Evolutionary conservation across 768 basidiomycete genomes (phyloP), one percentile per base, ranked within the genome.

Genomic region (Mycena amicta): DNA sequence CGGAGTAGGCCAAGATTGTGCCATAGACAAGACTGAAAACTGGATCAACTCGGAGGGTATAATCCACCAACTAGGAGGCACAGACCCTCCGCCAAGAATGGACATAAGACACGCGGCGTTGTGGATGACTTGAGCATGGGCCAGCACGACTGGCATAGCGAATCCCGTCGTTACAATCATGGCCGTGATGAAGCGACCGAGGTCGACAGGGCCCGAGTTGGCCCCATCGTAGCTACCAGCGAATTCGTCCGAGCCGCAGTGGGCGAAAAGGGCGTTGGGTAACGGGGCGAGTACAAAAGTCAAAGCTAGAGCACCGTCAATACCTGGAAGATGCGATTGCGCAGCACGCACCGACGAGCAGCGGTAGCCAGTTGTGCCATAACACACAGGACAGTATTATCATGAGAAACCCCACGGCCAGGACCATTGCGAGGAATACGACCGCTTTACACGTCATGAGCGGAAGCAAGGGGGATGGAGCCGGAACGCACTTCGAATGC

Each of bases 321-420:
- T 63, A 40, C 43, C 47, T 29, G 33, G 2, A 22, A 23, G 28
- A 30, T n/a, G 20, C 46, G 23, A 25, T 13, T 20, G 37, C 53
- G 25, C 39, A 37, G 20, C 20, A 79, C 91, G 62, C 66, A 97
- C 97, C 97, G 63, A 98, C 96, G 63, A 98, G 82, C 51, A 99
- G 80, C 30, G 97, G 97, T 22, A 98, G 80, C 97, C 97, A 99
- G 72, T 99, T 99, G 15, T 86, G 77, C 89, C 90, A 98, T 28
- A 98, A 78, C 5, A 97, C 97, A 71, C 97, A 98, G 1, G 93
- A 93, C 23, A 99, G 87, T 72, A 99, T 99, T 69, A 98, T 92
- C 69, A 98, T 85, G 57, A 99, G 77, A 78, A 99, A 99, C n/a
- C 97, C 97, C 16, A 96, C 83, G 5, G 97, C 97, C 50, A 99